Percentiles rank a stretch among this genome's conserved stretches.
phyloP scores from a whole-genome alignment of 495 filamentous ascomycete species.

The Podospora comata region DNA sequence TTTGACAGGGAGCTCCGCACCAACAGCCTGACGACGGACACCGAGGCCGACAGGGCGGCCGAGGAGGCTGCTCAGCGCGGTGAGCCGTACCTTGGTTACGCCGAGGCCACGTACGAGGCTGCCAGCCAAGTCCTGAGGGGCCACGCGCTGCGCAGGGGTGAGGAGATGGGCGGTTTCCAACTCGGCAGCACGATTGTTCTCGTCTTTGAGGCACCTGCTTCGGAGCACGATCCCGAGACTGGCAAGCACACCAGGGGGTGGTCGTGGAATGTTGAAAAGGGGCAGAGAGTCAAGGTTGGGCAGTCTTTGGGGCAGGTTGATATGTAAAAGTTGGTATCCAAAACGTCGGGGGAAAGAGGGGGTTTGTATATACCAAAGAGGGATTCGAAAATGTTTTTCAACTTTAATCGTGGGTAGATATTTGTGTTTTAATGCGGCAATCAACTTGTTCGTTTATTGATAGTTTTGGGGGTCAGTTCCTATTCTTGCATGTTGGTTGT shows the following conservation, averaged over 20 bases:
- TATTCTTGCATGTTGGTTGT: not conserved
- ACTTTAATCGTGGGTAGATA: slow-evolving; percentile 2
- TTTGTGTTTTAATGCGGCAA: slow-evolving; percentile 9
- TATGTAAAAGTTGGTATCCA: slow-evolving; percentile 1
- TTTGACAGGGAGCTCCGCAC: slow-evolving; percentile 94
- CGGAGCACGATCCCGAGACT: slow-evolving; percentile 55
- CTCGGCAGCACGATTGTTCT: slow-evolving; percentile 93
- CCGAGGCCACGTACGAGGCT: slow-evolving; percentile 81
- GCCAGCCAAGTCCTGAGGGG: slow-evolving; percentile 77
- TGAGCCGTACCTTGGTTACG: slow-evolving; percentile 79
- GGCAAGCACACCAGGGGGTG: slow-evolving; percentile 65
- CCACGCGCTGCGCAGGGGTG: slow-evolving; percentile 77
- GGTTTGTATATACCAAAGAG: slow-evolving; percentile 1
- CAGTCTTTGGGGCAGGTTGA: slow-evolving; percentile 69
- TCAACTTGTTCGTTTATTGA: slow-evolving; percentile 12
- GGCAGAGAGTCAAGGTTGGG: slow-evolving; percentile 84
- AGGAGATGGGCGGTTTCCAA: slow-evolving; percentile 98
- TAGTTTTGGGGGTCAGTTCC: not conserved
- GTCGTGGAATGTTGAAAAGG: slow-evolving; percentile 78
- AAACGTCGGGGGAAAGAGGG: not conserved
- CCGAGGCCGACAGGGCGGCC: slow-evolving; percentile 76
- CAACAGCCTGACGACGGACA: slow-evolving; percentile 86
- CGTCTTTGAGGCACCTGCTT: slow-evolving; percentile 90
- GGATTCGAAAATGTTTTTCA: not conserved
- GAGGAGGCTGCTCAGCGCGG: slow-evolving; percentile 70